A percentile compares a stretch with the other conserved stretches of the same genome.
Conservation (phyloP, 345 rosid species). For the Eucalyptus tenuipes region DNA sequence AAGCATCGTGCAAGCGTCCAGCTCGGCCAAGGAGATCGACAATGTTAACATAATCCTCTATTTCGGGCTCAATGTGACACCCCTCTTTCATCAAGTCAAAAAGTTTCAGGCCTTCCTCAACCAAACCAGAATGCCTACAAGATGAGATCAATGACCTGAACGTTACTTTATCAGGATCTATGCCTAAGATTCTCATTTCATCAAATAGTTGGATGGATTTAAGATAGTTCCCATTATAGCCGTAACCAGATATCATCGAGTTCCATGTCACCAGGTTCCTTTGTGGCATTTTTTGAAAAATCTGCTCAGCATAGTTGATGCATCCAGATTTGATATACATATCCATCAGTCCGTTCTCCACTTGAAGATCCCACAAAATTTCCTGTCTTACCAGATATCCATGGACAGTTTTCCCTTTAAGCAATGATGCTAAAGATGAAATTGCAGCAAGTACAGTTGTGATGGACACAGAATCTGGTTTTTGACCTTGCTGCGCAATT, state of each 20-base stretch:
- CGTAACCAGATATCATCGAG: constrained; percentile 67
- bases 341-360: constrained; percentile 65
- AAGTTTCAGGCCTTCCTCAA: constrained; percentile 41
- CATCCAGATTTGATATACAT: constrained; percentile 78
- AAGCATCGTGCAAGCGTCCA: constrained; percentile 51
- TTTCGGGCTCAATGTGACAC: constrained; percentile 32
- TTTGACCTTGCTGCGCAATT: constrained; percentile 21
- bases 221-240: constrained; percentile 52
- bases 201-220: constrained; percentile 38
- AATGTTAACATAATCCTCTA: constrained; percentile 60
- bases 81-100: constrained; percentile 41
- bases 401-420: constrained; percentile 54
- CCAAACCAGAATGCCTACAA: constrained; percentile 74
- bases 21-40: constrained; percentile 80
- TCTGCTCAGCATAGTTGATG: constrained; percentile 29
- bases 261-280: constrained; percentile 65
- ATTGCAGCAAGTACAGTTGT: constrained; percentile 60
- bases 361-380: constrained; percentile 33
- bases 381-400: constrained; percentile 41
- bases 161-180: constrained; percentile 51
- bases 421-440: constrained; percentile 51
- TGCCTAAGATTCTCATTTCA: constrained; percentile 44
- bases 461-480: constrained; percentile 52
- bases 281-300: constrained; percentile 34
- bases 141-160: constrained; percentile 63